phyloP scores from a whole-genome alignment of 2,329 filamentous ascomycete species.

The Pleoardoris graminearum region DNA sequence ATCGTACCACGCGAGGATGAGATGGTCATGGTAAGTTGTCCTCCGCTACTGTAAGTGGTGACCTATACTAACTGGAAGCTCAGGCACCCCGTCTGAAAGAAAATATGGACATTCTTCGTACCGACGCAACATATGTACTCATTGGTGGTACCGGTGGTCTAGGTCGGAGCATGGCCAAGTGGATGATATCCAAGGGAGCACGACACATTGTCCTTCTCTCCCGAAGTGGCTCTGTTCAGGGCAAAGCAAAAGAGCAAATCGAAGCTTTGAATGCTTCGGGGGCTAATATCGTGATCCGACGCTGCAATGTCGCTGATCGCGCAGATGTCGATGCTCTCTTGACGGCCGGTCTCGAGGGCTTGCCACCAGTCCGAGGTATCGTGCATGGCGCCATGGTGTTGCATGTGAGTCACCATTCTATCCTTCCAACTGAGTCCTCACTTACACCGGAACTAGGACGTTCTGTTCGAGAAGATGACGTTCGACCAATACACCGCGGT shows the following conservation, averaged over 20 bases:
- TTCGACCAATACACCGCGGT: slow-evolving; percentile 20
- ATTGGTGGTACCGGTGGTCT: slow-evolving; percentile 35
- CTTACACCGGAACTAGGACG: slow-evolving; percentile 16
- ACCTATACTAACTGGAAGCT: neutral
- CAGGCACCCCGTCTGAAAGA: slow-evolving; percentile 17
- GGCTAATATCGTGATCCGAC: slow-evolving; percentile 18
- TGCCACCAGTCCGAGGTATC: slow-evolving; percentile 32
- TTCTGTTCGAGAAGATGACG: slow-evolving; percentile 27
- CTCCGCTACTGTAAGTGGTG: neutral
- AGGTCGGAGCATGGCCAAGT: slow-evolving; percentile 30
- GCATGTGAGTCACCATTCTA: slow-evolving; percentile 14
- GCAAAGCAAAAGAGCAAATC: slow-evolving; percentile 18
- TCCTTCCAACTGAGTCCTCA: neutral
- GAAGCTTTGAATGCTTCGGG: slow-evolving; percentile 17
- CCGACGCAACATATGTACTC: slow-evolving; percentile 32
- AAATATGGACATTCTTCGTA: neutral
- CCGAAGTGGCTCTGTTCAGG: slow-evolving; percentile 17
- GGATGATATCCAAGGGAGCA: slow-evolving; percentile 32
- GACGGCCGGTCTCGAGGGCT: slow-evolving; percentile 9
- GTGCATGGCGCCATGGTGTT: slow-evolving; percentile 36
- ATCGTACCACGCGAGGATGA: slow-evolving; percentile 24
- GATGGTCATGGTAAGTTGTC: slow-evolving; percentile 21
- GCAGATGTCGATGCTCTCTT: slow-evolving; percentile 14
- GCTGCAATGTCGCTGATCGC: slow-evolving; percentile 23
- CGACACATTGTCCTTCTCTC: slow-evolving; percentile 29